Percentiles rank a stretch among this genome's conserved stretches.
These are phyloP conservation scores for Alternaria sp. DNA, from an alignment of 2,329 filamentous ascomycete species.

Conservation along the genomic window DNA sequence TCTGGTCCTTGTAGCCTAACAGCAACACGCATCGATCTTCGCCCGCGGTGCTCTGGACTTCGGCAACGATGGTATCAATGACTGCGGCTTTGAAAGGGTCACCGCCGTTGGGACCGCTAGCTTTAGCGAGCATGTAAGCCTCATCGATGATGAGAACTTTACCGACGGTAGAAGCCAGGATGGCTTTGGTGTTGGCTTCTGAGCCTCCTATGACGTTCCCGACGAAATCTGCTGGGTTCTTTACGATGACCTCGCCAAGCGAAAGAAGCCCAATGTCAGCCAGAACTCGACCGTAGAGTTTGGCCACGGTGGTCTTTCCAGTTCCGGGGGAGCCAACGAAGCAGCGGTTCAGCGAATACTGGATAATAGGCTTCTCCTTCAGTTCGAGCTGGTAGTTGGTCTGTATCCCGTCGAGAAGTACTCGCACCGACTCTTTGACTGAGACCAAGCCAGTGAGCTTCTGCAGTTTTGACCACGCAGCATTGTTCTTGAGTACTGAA, in stretches of 20 bases:
- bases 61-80: constrained; percentile 75
- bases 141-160: constrained; percentile 85
- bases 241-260: constrained; percentile 73
- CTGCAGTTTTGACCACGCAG: constrained; percentile 65
- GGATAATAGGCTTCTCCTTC: constrained; percentile 62
- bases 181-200: constrained; percentile 74
- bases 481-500: constrained; percentile 57
- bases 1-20: constrained; percentile 72
- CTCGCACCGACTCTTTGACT: constrained; percentile 67
- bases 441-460: constrained; percentile 63
- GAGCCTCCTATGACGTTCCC: constrained; percentile 69
- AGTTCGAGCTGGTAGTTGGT: constrained; percentile 72
- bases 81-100: constrained; percentile 68
- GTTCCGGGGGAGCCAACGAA: constrained; percentile 77
- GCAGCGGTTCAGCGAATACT: constrained; percentile 70
- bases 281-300: constrained; percentile 72
- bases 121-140: constrained; percentile 70
- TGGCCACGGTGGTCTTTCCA: constrained; percentile 60
- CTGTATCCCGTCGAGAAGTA: constrained; percentile 66
- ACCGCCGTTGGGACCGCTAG: constrained; percentile 39
- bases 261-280: constrained; percentile 71
- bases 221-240: constrained; percentile 77
- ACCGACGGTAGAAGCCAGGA: constrained; percentile 68
- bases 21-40: constrained; percentile 77
- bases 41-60: constrained; percentile 71